Conservation (phyloP, 2,329 filamentous ascomycete species). For the Penicillium brevicompactum region DNA sequence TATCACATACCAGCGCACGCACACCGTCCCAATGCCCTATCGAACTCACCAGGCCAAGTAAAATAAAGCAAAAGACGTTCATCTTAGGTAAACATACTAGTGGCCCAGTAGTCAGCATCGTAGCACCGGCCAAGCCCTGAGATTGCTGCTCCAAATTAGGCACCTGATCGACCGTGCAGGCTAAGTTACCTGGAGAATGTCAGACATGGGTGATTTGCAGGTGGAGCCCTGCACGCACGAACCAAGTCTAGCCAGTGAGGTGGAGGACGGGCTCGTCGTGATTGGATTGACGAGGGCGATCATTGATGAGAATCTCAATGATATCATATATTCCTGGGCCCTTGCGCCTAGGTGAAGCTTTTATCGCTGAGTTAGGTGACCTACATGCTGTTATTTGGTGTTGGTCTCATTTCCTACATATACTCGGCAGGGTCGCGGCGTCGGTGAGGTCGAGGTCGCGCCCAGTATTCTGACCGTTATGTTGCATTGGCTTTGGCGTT, state of each 20-base stretch:
- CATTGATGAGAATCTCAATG: not conserved
- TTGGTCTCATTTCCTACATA: slow-evolving; percentile 4
- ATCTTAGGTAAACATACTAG: slow-evolving; percentile 5
- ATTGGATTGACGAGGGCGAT: slow-evolving; percentile 3
- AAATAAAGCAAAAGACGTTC: not conserved
- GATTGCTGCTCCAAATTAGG: not conserved
- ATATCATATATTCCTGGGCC: slow-evolving; percentile 11
- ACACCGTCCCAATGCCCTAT: not conserved
- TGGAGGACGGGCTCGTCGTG: not conserved
- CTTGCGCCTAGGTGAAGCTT: slow-evolving; percentile 4
- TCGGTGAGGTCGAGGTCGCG: not conserved
- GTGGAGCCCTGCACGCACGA: slow-evolving; percentile 5
- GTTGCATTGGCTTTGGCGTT: not conserved
- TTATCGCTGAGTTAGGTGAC: not conserved
- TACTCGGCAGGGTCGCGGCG: not conserved
- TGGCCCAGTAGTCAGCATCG: not conserved
- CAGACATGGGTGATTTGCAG: slow-evolving; percentile 10
- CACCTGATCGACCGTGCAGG: slow-evolving; percentile 6
- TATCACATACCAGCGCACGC: slow-evolving; percentile 13
- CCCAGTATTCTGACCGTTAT: not conserved
- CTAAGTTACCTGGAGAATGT: slow-evolving; percentile 10
- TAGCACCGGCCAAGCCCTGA: not conserved
- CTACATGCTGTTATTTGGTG: slow-evolving; percentile 4
- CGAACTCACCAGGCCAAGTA: not conserved
- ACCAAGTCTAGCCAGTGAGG: not conserved